These are phyloP conservation scores for Fagopyrum esculentum DNA, from an alignment of 148 eudicot genomes.

Conservation along the genomic window DNA sequence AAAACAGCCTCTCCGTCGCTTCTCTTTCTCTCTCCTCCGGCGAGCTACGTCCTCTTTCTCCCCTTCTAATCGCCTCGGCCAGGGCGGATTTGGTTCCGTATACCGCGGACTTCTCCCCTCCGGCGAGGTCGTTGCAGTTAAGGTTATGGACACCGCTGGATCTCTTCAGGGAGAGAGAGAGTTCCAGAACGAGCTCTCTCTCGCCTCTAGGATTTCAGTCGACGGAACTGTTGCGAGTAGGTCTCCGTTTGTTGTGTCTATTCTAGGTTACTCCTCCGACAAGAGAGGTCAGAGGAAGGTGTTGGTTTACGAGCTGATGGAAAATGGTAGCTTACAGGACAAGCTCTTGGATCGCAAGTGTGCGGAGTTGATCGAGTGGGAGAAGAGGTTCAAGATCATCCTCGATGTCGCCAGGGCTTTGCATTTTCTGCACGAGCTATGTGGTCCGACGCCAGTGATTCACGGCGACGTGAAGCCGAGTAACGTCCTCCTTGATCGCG, in stretches of 20 bases:
- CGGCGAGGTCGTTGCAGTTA: conserved; percentile 61
- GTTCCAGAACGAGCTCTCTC: conserved; percentile 71
- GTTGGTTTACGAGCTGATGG: conserved; percentile 74
- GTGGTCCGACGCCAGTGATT: conserved; percentile 51
- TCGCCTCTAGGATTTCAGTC: conserved; percentile 40
- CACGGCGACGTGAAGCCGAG: conserved; percentile 94
- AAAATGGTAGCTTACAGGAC: conserved; percentile 78
- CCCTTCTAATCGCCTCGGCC: conserved; percentile 59
- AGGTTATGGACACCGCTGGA: conserved; percentile 67
- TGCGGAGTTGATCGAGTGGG: conserved; percentile 53
- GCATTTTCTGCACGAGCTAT: conserved; percentile 42
- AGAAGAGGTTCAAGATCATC: conserved; percentile 39
- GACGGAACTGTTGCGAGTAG: conserved; percentile 18
- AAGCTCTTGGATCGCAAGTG: conserved; percentile 62
- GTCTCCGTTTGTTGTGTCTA: conserved; percentile 35
- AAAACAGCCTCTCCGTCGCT: conserved; percentile 42
- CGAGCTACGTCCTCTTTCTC: conserved; percentile 61
- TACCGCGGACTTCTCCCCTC: conserved; percentile 50
- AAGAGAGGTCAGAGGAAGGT: conserved; percentile 26
- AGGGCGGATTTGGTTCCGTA: conserved; percentile 93
- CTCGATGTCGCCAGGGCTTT: conserved; percentile 54
- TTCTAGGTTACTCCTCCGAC: conserved; percentile 56
- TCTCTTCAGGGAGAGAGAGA: conserved; percentile 80
- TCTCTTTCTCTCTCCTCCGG: conserved; percentile 50
- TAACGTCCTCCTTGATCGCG: conserved; percentile 56